Evolutionary conservation across 2,329 filamentous ascomycete genomes (phyloP), one percentile per base, ranked within the genome.

Genomic region (Claviceps sp.): DNA sequence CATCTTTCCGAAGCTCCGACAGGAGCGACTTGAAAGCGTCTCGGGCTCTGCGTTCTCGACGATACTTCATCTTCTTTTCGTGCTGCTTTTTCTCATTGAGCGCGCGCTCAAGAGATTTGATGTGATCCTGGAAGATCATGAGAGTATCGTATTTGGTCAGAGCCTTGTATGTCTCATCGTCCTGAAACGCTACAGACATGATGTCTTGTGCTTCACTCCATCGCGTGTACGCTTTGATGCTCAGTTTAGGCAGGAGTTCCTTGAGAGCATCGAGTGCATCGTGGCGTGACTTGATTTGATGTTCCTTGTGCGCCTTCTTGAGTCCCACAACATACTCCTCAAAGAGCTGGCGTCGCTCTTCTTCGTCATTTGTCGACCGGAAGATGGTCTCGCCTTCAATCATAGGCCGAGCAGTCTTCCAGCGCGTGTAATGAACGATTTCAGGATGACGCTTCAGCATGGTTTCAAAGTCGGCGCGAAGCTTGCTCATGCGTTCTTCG

Each of bases 371-470:
- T 44, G 90, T 91, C 34, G 89, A 91, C 60, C 89, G 85, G 72
- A 97, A 98, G 54, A 95, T 93, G 47, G 89, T 93, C 73, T 98
- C 93, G 48, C 86, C 86, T 68, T 97, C 89, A 56, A 98, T 89
- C 57, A 96, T 94, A 10, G 89, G 89, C 48, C 88, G 84, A 50
- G 91, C 93, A 16, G 89, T 96, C 77, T 89, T 95, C 93, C 93
- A 98, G 56, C 89, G 85, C 43, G 91, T 96, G 68, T 94, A 96
- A 67, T 96, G 82, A 68, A 90, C 93, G 69, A 98, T 97, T 68
- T 98, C 93, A 55, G 90, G 89, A 67, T 98, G 91, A 58, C 89
- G 90, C 70, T 85, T 89, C 59, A 98, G 78, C 93, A 98, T 98
- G 52, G 84, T 90, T 59, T 86, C 85, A 69, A 98, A 98, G 74